Conservation (phyloP, 1,284 basidiomycete species). For the Pulveroboletus sp. region DNA sequence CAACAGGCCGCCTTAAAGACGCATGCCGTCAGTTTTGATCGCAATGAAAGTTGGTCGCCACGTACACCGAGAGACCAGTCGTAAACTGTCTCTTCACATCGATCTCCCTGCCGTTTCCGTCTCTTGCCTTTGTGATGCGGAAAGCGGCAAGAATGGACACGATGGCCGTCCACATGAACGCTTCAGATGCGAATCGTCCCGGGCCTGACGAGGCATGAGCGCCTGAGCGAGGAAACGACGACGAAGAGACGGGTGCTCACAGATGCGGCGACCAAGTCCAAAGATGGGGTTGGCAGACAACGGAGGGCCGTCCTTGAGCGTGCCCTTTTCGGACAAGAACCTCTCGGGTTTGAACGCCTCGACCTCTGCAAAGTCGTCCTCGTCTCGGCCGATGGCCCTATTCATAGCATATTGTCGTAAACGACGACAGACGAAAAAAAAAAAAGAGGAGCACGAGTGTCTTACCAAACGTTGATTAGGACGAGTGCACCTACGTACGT, state of each 20-base stretch:
- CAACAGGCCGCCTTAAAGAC: conserved; percentile 21
- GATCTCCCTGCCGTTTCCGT: conserved; percentile 37
- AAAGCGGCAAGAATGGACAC: conserved; percentile 43
- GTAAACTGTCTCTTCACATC: conserved; percentile 37
- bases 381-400: conserved; percentile 39
- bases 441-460: too few species aligned
- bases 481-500: conserved; percentile 33
- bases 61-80: conserved; percentile 37
- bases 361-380: conserved; percentile 14
- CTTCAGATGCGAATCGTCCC: conserved; percentile 29
- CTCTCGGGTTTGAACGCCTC: conserved; percentile 30
- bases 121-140: conserved; percentile 39
- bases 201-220: conserved; percentile 20
- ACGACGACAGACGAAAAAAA: conserved; percentile 5
- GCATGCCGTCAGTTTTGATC: neutral
- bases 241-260: conserved; percentile 20
- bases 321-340: conserved; percentile 21
- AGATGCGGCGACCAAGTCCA: conserved; percentile 42
- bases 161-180: conserved; percentile 24
- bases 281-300: conserved; percentile 42
- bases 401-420: neutral
- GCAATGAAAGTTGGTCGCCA: neutral
- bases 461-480: conserved; percentile 32
- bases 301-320: conserved; percentile 25
- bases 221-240: conserved; percentile 10